phyloP scores from a whole-genome alignment of 805 yeast species.

The Diddensiella santjacobensis region DNA sequence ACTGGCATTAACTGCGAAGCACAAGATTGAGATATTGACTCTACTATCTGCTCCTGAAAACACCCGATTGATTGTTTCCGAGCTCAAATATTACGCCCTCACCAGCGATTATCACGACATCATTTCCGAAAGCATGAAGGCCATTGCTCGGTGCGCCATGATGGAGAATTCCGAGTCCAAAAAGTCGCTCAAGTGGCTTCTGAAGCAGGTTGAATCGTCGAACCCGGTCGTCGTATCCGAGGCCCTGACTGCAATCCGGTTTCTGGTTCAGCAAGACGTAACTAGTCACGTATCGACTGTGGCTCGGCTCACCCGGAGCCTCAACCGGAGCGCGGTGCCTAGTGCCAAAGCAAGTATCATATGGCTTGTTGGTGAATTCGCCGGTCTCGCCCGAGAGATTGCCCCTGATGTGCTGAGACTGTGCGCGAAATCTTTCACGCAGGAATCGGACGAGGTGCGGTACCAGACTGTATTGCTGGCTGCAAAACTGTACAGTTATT shows the following conservation, averaged over 20 bases:
- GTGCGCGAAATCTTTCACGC: conserved; percentile 49
- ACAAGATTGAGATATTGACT: conserved; percentile 61
- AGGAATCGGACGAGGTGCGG: conserved; percentile 56
- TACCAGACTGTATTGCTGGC: conserved; percentile 68
- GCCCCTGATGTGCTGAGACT: conserved; percentile 75
- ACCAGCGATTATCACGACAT: conserved; percentile 25
- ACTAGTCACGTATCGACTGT: conserved; percentile 51
- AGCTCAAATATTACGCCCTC: conserved; percentile 56
- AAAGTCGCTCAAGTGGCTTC: conserved; percentile 59
- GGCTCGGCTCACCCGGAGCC: conserved; percentile 42
- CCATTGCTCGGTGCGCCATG: conserved; percentile 59
- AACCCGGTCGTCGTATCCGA: conserved; percentile 48
- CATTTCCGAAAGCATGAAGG: conserved; percentile 50
- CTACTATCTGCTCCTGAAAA: conserved; percentile 53
- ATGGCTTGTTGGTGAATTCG: conserved; percentile 89
- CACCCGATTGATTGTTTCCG: conserved; percentile 50
- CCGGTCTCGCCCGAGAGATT: conserved; percentile 43
- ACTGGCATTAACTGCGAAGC: conserved; percentile 38
- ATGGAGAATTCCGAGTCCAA: conserved; percentile 44
- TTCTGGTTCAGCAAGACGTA: conserved; percentile 62
- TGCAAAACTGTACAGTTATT: conserved; percentile 63
- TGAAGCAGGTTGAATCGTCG: conserved; percentile 42
- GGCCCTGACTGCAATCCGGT: conserved; percentile 66
- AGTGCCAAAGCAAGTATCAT: conserved; percentile 76
- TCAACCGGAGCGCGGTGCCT: conserved; percentile 21